Conservation (phyloP, 345 rosid species). For the Salix brachista region DNA sequence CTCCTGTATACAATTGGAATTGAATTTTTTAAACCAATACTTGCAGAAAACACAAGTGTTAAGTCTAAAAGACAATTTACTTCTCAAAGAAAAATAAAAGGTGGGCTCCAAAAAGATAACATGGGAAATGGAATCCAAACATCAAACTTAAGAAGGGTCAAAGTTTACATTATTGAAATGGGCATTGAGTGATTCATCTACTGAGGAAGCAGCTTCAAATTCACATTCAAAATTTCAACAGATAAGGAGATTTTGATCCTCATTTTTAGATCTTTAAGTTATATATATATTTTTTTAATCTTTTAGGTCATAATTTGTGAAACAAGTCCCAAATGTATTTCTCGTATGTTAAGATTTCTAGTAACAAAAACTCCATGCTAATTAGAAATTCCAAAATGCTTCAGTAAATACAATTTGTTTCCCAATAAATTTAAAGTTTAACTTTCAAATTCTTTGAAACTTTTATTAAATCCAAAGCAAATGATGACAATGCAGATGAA, state of each 20-base stretch:
- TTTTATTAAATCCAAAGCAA: background rate
- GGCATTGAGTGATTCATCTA: background rate
- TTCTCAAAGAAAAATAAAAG: background rate
- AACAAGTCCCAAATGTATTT: background rate
- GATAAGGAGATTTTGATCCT: background rate
- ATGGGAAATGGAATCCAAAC: background rate
- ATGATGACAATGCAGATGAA: background rate
- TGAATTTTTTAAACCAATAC: constrained; percentile 17
- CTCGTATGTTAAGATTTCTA: background rate
- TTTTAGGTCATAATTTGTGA: background rate
- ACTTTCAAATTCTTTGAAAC: background rate
- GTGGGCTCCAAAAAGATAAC: background rate
- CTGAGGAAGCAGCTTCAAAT: background rate
- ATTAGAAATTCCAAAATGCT: background rate
- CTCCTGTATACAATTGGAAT: constrained; percentile 46
- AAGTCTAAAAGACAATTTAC: constrained; percentile 3
- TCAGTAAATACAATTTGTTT: background rate
- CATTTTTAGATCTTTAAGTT: too few relatives aligned
- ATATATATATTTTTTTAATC: background rate
- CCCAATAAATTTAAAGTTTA: background rate
- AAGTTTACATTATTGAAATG: background rate
- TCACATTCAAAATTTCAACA: background rate
- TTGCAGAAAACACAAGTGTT: constrained; percentile 4
- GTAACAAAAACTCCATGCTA: background rate
- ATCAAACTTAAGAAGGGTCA: background rate